Evolutionary conservation across 2,329 filamentous ascomycete genomes (phyloP).

Genomic region (Botrytis aclada): DNA sequence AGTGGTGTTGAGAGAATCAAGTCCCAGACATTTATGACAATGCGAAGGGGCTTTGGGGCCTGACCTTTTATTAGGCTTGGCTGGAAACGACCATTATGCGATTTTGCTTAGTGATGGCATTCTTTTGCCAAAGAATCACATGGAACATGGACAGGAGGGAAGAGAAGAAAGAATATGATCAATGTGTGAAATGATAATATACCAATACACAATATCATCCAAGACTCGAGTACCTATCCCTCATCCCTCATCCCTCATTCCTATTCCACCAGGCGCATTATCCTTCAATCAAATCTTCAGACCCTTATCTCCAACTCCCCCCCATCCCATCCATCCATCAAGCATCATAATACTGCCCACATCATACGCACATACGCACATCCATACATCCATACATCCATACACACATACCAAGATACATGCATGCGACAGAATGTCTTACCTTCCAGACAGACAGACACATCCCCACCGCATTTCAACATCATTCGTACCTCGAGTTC

Average conservation of each 20-base stretch:
- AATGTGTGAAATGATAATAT: too few species aligned
- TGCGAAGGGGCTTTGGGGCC: background rate
- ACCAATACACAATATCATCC: background rate
- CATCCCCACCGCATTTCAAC: background rate
- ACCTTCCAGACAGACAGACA: background rate
- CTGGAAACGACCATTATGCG: background rate
- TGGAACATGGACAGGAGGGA: background rate
- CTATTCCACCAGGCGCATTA: background rate
- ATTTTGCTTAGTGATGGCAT: background rate
- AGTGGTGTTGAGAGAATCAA: background rate
- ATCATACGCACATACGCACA: background rate
- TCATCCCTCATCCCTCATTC: background rate
- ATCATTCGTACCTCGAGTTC: background rate
- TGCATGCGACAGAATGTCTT: constrained; percentile 6
- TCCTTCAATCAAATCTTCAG: background rate
- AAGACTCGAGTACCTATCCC: background rate
- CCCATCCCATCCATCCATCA: background rate
- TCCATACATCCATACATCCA: background rate
- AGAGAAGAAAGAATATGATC: background rate
- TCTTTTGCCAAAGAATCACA: constrained; percentile 2
- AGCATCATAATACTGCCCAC: background rate
- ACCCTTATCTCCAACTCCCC: too few species aligned
- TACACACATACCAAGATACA: background rate
- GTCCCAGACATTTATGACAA: background rate
- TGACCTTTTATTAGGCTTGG: background rate